Evolutionary conservation across 306 rosid species (phyloP).

Genomic region (Fagus crenata): DNA sequence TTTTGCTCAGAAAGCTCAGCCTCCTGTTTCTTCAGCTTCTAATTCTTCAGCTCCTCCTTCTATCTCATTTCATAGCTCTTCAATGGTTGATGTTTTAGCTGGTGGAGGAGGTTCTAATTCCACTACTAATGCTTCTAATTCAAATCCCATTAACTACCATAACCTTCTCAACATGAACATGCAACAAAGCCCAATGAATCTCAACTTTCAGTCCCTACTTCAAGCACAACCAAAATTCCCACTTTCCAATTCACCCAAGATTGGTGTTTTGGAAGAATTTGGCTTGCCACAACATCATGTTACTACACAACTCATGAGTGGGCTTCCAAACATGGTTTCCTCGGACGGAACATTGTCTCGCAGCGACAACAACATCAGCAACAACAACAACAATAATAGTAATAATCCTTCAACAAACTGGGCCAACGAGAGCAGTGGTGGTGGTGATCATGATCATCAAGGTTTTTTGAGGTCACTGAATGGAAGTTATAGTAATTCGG

Average conservation of each 20-base stretch:
- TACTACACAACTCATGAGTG: slow-evolving; percentile 17
- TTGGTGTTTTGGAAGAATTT: slow-evolving; percentile 42
- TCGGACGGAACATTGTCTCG: slow-evolving; percentile 34
- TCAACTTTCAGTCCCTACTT: slow-evolving; percentile 55
- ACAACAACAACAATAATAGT: slow-evolving; percentile 4
- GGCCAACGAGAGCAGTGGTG: slow-evolving; percentile 30
- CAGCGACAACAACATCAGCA: slow-evolving; percentile 13
- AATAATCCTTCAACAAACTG: slow-evolving; percentile 32
- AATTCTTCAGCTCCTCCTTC: slow-evolving; percentile 15
- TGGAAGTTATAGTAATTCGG: slow-evolving; percentile 33
- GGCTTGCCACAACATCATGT: slow-evolving; percentile 46
- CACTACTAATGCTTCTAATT: slow-evolving; percentile 9
- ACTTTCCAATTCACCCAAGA: slow-evolving; percentile 16
- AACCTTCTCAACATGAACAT: slow-evolving; percentile 39
- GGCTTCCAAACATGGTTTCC: slow-evolving; percentile 40
- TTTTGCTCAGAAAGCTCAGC: slow-evolving; percentile 58
- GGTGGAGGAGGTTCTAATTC: slow-evolving; percentile 22
- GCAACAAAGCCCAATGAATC: slow-evolving; percentile 49
- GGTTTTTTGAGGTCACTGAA: slow-evolving; percentile 37
- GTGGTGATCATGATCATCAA: slow-evolving; percentile 12
- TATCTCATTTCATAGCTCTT: slow-evolving; percentile 21
- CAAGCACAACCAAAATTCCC: slow-evolving; percentile 41
- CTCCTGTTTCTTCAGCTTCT: slow-evolving; percentile 22
- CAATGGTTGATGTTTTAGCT: slow-evolving; percentile 34
- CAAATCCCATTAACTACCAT: slow-evolving; percentile 32